phyloP scores from a whole-genome alignment of 371 early-diverging fungal genomes.

The Mucor plumbeus region DNA sequence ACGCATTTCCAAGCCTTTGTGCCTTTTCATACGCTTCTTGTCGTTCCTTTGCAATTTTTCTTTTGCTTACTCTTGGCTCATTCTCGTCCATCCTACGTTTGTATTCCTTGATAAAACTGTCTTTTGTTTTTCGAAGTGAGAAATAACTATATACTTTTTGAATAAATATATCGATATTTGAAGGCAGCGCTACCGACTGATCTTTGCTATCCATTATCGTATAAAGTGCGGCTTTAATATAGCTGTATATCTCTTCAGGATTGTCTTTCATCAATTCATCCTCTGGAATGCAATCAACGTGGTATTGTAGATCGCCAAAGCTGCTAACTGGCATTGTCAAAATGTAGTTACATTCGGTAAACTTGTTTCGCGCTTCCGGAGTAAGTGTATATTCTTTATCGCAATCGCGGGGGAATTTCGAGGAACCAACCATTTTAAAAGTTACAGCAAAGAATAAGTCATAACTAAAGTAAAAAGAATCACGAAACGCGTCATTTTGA shows the following conservation, averaged over 20 bases:
- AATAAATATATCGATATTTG: slow-evolving; percentile 19
- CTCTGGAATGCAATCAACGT: slow-evolving; percentile 23
- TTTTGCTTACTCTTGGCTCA: slow-evolving; percentile 18
- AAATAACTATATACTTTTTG: slow-evolving; percentile 23
- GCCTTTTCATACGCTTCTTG: slow-evolving; percentile 19
- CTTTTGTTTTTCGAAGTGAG: slow-evolving; percentile 27
- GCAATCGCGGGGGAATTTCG: slow-evolving; percentile 16
- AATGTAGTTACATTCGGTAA: slow-evolving; percentile 14
- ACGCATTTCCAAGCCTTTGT: slow-evolving; percentile 20
- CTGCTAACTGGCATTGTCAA: slow-evolving; percentile 20
- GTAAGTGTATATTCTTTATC: slow-evolving; percentile 19
- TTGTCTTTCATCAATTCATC: slow-evolving; percentile 13
- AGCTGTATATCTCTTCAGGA: slow-evolving; percentile 20
- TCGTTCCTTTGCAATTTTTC: slow-evolving; percentile 24
- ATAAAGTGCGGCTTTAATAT: slow-evolving; percentile 22
- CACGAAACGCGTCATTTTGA: neutral
- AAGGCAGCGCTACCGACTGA: slow-evolving; percentile 15
- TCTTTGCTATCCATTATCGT: slow-evolving; percentile 12
- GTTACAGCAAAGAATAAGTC: slow-evolving; percentile 15
- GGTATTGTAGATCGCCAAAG: slow-evolving; percentile 16
- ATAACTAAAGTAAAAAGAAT: neutral
- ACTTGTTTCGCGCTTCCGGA: slow-evolving; percentile 18
- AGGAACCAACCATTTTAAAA: slow-evolving; percentile 17
- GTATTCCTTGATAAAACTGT: slow-evolving; percentile 16
- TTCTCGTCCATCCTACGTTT: slow-evolving; percentile 17